These are phyloP conservation scores for Chrysochromulina tobinii DNA, from an alignment of 78 protist genomes.

Conservation along the genomic window DNA sequence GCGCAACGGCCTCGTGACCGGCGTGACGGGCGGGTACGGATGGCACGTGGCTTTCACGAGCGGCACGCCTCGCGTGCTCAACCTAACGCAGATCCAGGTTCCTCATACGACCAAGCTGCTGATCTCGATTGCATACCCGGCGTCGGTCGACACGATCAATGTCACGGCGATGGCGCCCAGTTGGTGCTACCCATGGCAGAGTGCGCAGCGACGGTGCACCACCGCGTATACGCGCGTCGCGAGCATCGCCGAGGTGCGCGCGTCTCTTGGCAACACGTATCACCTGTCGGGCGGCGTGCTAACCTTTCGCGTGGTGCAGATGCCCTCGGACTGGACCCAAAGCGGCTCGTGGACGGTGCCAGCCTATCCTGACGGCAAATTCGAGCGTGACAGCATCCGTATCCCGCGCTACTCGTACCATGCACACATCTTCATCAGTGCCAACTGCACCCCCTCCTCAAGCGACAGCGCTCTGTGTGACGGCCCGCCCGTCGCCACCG, in stretches of 20 bases:
- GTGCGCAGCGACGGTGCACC: not conserved
- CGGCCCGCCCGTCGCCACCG: too few relatives aligned
- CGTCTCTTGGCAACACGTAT: not conserved
- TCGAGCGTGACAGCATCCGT: too few relatives aligned
- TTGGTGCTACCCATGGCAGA: not conserved
- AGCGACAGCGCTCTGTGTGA: too few relatives aligned
- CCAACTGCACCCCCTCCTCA: too few relatives aligned
- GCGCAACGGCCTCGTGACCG: not conserved
- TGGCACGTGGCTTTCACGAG: not conserved
- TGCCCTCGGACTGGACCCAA: not conserved
- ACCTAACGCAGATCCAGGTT: not conserved
- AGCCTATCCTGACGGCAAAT: too few relatives aligned
- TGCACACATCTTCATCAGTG: too few relatives aligned
- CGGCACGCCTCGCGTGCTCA: not conserved
- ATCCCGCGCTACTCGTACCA: too few relatives aligned
- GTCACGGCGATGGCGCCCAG: not conserved
- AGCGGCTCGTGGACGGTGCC: too few relatives aligned
- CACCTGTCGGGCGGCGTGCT: not conserved
- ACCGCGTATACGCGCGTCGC: not conserved
- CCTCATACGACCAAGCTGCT: not conserved
- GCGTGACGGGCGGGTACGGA: not conserved
- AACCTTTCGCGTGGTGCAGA: not conserved
- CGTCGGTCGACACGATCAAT: not conserved
- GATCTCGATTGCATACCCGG: slow-evolving; percentile 10
- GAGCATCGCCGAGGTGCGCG: not conserved